These are phyloP conservation scores for Perilla frutescens DNA, from an alignment of 257 asterid genomes.

Conservation along the genomic window DNA sequence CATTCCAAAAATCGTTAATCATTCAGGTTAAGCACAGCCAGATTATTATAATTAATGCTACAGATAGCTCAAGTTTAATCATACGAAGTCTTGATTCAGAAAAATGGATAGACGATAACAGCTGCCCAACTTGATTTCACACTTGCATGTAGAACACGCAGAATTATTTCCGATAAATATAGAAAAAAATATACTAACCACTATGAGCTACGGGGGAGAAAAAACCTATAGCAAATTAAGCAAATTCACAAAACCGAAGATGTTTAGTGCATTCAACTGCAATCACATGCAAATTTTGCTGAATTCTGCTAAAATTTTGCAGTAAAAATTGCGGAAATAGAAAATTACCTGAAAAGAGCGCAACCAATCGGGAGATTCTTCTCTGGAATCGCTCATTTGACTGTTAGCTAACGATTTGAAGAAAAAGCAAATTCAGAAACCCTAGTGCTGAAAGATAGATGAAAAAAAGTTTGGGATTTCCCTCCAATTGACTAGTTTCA, in stretches of 20 bases:
- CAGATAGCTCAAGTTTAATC: slow-evolving; percentile 8
- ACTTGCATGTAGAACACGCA: neutral
- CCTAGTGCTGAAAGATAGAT: slow-evolving; percentile 34
- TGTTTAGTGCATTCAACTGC: slow-evolving; percentile 25
- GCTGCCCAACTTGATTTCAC: neutral
- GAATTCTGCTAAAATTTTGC: slow-evolving; percentile 18
- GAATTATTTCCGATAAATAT: too few species aligned
- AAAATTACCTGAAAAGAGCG: slow-evolving; percentile 72
- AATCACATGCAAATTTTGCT: slow-evolving; percentile 15
- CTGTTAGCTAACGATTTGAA: slow-evolving; percentile 11
- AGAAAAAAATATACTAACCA: too few species aligned
- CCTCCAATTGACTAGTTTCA: slow-evolving; percentile 28
- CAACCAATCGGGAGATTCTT: slow-evolving; percentile 92
- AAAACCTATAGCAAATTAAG: too few species aligned
- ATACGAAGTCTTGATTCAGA: neutral
- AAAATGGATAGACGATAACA: neutral
- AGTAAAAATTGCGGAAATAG: neutral
- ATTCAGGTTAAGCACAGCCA: neutral
- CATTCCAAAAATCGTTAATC: neutral
- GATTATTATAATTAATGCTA: neutral
- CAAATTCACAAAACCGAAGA: neutral
- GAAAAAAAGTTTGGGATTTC: slow-evolving; percentile 20
- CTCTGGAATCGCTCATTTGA: slow-evolving; percentile 66
- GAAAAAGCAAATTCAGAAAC: slow-evolving; percentile 30
- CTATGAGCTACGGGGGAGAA: too few species aligned